Base-by-base conservation (phyloP, 495 filamentous ascomycete species). In the Bryoglossum gracile region DNA sequence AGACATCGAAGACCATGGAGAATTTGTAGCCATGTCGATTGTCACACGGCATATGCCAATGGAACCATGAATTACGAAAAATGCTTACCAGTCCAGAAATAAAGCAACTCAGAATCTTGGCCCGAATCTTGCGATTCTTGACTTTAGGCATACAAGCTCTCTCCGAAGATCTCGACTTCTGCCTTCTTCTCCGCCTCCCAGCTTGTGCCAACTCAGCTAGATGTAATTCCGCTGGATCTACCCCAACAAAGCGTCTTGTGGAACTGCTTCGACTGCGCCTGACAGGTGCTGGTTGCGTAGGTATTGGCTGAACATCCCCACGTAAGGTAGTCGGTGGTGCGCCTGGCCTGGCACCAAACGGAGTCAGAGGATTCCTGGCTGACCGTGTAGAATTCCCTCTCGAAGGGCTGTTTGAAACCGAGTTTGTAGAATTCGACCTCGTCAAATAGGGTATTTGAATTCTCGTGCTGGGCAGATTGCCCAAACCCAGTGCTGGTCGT, bases 71-170 rank as follows among this genome's bases (percentile, higher is more conserved):
- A n/a, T n/a, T n/a, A n/a, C n/a, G n/a, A n/a, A n/a, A n/a, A n/a
- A n/a, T n/a, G n/a, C 4, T 80, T 69, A 47, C 81, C 68, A 58
- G 73, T 75, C 11, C 73, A 69, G 52, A 60, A 26, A 56, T 48
- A 28, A 60, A 55, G 37, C 57, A 60, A 34, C 33, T 54, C 37
- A 84, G 62, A 17, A 84, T 68, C 47, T 80, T 81, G 42, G 66
- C 61, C 42, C 74, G 66, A 23, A 77, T 66, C 30, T 65, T 65
- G n/a, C 66, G 59, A 46, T 77, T 74, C 56, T 68, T 74, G 39
- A 82, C 58, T 56, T 70, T 70, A 14, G 76, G 72, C 14, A 16
- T 34, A 54, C 53, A 54, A 34, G 39, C 37, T 16, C 57, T 26
- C 14, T 37, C 33, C n/a, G 4, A 19, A 26, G 38, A 10, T 33